phyloP scores from a whole-genome alignment of 2,329 filamentous ascomycete species.

The Exserohilum turcica region DNA sequence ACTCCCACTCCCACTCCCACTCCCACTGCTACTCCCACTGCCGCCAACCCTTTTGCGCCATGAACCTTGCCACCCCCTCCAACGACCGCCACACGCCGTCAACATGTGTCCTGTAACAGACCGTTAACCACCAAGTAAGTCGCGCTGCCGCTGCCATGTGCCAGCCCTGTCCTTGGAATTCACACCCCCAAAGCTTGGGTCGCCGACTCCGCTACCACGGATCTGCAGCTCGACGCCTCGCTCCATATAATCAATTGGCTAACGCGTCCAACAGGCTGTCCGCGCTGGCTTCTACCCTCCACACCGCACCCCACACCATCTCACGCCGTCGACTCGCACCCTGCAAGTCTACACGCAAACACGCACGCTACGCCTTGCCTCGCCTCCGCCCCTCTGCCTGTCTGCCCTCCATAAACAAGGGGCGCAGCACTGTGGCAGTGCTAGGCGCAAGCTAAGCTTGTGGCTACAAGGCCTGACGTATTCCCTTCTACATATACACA shows the following conservation, averaged over 20 bases:
- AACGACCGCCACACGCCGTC: conserved; percentile 33
- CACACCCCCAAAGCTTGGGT: conserved; percentile 6
- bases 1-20: not conserved
- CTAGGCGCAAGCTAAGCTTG: not conserved
- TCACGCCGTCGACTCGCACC: conserved; percentile 7
- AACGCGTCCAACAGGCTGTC: conserved; percentile 15
- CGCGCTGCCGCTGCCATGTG: not conserved
- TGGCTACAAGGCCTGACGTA: not conserved
- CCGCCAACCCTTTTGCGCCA: conserved; percentile 3
- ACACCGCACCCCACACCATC: conserved; percentile 5
- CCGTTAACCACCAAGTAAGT: conserved; percentile 36
- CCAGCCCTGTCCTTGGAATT: conserved; percentile 5
- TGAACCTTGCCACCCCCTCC: conserved; percentile 36
- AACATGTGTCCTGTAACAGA: conserved; percentile 36
- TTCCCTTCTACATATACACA: not conserved
- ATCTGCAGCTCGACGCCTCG: not conserved
- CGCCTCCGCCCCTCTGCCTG: not conserved
- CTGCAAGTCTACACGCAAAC: not conserved
- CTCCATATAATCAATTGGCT: conserved; percentile 5
- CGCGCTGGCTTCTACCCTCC: conserved; percentile 26
- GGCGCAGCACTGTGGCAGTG: not conserved
- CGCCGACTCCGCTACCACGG: conserved; percentile 4
- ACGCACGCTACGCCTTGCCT: not conserved
- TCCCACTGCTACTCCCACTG: not conserved
- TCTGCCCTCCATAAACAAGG: not conserved